Conservation (phyloP, 345 rosid genomes). For the Chamaenerion angustifolium region DNA sequence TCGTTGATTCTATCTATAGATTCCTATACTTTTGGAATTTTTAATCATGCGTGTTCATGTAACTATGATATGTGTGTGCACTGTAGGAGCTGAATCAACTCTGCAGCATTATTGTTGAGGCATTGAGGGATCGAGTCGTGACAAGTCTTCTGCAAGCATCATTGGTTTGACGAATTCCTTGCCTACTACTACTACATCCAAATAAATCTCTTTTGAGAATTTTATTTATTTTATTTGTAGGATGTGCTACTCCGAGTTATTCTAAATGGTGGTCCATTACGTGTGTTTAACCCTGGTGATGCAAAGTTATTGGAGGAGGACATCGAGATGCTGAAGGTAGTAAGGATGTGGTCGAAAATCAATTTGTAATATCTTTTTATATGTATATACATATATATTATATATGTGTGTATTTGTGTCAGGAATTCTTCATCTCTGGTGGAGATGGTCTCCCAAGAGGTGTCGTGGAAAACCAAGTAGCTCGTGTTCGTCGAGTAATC, state of each 20-base stretch:
- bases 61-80: too few species aligned
- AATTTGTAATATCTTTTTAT: background rate
- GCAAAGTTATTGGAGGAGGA: constrained; percentile 79
- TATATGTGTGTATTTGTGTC: constrained; percentile 4
- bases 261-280: constrained; percentile 72
- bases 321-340: constrained; percentile 87
- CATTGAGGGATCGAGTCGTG: constrained; percentile 82
- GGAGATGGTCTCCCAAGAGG: constrained; percentile 98
- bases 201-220: constrained; percentile 10
- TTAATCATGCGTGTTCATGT: too few species aligned
- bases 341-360: constrained; percentile 7
- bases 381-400: background rate
- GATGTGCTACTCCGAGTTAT: constrained; percentile 82
- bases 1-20: too few species aligned
- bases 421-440: constrained; percentile 96
- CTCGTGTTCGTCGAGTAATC: constrained; percentile 65
- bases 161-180: constrained; percentile 35
- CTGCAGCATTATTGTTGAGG: constrained; percentile 70
- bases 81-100: constrained; percentile 84
- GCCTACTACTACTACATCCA: background rate
- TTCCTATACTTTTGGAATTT: too few species aligned
- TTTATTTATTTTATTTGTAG: constrained; percentile 30
- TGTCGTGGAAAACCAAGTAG: constrained; percentile 87
- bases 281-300: constrained; percentile 56
- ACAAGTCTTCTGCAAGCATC: constrained; percentile 95